Evolutionary conservation across 2,329 filamentous ascomycete species (phyloP), one percentile per base, ranked within the genome.

Genomic region (Neonectria punicea): DNA sequence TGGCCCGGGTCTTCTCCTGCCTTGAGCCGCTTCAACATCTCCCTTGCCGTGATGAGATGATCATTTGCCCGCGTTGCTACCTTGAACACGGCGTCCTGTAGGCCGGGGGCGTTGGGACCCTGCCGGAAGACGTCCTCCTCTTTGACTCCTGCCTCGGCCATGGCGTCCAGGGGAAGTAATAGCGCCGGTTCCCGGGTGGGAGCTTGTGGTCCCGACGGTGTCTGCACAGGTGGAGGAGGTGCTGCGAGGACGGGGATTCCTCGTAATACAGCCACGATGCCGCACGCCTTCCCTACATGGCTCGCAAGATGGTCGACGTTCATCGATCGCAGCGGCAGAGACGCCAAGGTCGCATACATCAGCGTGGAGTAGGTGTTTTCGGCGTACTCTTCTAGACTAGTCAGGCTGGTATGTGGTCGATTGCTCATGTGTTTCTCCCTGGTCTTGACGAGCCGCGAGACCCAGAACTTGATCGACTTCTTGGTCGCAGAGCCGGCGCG

Each of bases 301-400:
- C 93, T 97, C 9, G 95, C 95, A 18, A 99, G 84, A 80, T 99
- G 96, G 75, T 99, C 96, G 46, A 94, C 89, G 25, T 94, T 91
- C 73, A 97, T 86, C 1, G 93, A 97, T 10, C 90, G 88, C 74
- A 98, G 84, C 0, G 93, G 92, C 61, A 98, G 81, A 7, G 91
- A 86, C 18, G 93, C 93, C 41, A 98, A 82, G 0, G 92, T 95
- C 67, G 97, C 86, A 78, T 99, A 99, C 80, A 97, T 89, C 49
- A 98, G 84, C 0, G 93, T 97, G 18, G 94, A 94, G 80, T 98
- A 98, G 1, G 96, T 98, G 73, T 94, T 94, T 80, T 99, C 96
- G 1, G 93, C 93, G 75, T 98, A 98, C 51, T 89, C 90, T 75
- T 99, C 96, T 56, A 98, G 81, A 1, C 89, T 86, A 2, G 87